These are phyloP conservation scores for Acrocalymma vagum DNA, from an alignment of 2,329 filamentous ascomycete genomes.

Conservation along the genomic window DNA sequence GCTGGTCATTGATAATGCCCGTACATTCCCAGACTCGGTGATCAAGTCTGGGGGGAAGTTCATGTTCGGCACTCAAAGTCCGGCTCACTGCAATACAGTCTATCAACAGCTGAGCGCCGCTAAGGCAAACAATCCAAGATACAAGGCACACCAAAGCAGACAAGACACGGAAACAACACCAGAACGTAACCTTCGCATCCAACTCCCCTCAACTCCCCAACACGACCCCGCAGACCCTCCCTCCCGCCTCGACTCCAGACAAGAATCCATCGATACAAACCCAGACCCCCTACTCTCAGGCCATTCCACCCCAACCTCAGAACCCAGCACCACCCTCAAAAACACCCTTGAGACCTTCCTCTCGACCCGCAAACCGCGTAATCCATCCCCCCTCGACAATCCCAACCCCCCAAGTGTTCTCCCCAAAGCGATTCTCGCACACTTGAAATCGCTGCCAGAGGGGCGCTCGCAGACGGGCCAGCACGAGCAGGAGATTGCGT, in stretches of 20 bases:
- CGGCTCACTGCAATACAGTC: constrained; percentile 7
- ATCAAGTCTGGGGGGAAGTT: constrained; percentile 4
- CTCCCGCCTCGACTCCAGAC: no score
- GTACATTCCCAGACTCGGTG: constrained; percentile 1
- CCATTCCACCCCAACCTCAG: neutral
- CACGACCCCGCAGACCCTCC: no score
- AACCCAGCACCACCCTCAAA: neutral
- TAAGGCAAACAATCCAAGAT: constrained; percentile 9
- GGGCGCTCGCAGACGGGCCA: constrained; percentile 30
- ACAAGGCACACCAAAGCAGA: constrained; percentile 16
- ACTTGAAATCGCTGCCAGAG: constrained; percentile 19
- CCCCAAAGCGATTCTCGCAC: constrained; percentile 11
- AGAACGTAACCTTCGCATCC: no score
- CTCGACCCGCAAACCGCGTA: no score
- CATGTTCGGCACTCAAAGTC: constrained; percentile 10
- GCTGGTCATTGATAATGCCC: constrained; percentile 9
- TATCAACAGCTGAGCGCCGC: constrained; percentile 10
- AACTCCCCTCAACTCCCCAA: no score
- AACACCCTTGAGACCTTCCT: neutral
- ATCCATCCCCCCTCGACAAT: no score
- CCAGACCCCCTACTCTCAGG: neutral
- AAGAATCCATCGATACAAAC: constrained; percentile 8
- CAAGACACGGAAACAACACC: no score
- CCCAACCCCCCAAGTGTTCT: no score
- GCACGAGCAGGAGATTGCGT: constrained; percentile 11